A percentile compares a stretch with the other conserved stretches of the same genome.
These are phyloP conservation scores for Cryptosporidium ubiquitum DNA, from an alignment of 169 alveolate species.

Conservation along the genomic window DNA sequence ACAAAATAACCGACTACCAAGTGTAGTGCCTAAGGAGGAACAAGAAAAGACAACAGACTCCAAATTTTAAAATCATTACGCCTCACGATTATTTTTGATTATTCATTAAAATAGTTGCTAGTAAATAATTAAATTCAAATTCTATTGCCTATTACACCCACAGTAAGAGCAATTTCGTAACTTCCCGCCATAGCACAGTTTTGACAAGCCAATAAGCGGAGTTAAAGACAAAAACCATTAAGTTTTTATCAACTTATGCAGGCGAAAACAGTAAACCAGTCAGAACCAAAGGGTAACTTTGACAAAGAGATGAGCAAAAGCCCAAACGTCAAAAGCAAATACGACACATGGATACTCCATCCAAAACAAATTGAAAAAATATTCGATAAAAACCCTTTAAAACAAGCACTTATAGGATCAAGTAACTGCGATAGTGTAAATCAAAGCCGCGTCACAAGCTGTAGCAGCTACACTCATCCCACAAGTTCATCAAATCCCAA, in stretches of 20 bases:
- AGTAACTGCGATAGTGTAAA: neutral
- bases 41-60: too few relatives aligned
- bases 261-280: too few relatives aligned
- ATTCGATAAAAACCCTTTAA: neutral
- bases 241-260: too few relatives aligned
- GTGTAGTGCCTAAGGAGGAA: too few relatives aligned
- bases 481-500: neutral
- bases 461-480: neutral
- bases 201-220: neutral
- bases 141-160: too few relatives aligned
- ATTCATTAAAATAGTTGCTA: too few relatives aligned
- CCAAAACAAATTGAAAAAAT: neutral
- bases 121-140: too few relatives aligned
- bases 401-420: neutral
- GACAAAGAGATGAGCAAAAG: neutral
- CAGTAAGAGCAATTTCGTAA: too few relatives aligned
- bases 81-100: too few relatives aligned
- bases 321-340: neutral
- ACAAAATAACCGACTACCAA: too few relatives aligned
- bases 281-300: neutral
- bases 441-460: neutral
- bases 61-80: too few relatives aligned
- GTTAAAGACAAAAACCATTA: too few relatives aligned
- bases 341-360: neutral
- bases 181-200: neutral